Conservation (phyloP, 2,329 filamentous ascomycete species). For the Fusarium sp. region DNA sequence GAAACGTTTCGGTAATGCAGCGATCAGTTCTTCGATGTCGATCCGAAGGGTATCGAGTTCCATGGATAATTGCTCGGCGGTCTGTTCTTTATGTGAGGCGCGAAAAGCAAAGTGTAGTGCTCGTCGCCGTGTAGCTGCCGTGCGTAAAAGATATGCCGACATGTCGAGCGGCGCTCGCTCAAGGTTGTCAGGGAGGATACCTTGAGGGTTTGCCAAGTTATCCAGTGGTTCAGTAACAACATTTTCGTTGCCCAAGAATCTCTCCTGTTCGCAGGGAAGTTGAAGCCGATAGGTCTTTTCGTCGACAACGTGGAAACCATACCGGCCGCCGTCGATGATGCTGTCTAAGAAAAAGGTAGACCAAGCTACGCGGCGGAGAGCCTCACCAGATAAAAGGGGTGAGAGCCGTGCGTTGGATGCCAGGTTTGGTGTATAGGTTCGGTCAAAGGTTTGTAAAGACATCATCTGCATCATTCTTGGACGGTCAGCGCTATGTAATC, state of each 20-base stretch:
- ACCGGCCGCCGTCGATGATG: constrained; percentile 12
- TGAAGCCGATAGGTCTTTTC: constrained; percentile 15
- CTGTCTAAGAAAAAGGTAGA: constrained; percentile 13
- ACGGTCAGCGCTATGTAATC: background rate
- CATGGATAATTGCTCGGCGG: background rate
- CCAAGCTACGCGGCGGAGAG: constrained; percentile 12
- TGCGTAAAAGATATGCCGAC: constrained; percentile 12
- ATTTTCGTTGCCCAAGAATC: background rate
- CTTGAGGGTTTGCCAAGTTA: background rate
- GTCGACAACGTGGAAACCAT: constrained; percentile 12
- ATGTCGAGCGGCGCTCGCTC: constrained; percentile 11
- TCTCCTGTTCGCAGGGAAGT: constrained; percentile 10
- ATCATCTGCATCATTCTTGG: background rate
- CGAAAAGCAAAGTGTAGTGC: constrained; percentile 7
- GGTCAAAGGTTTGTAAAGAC: background rate
- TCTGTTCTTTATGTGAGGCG: background rate
- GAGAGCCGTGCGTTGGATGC: background rate
- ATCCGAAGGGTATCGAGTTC: background rate
- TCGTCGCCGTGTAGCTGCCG: constrained; percentile 6
- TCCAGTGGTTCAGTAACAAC: background rate
- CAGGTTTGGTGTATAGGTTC: background rate
- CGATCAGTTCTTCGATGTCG: background rate
- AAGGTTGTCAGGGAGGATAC: background rate
- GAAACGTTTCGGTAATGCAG: background rate
- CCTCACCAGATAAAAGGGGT: background rate